Evolutionary conservation across 2,329 filamentous ascomycete genomes (phyloP).

Genomic region (Penicillium sp.): DNA sequence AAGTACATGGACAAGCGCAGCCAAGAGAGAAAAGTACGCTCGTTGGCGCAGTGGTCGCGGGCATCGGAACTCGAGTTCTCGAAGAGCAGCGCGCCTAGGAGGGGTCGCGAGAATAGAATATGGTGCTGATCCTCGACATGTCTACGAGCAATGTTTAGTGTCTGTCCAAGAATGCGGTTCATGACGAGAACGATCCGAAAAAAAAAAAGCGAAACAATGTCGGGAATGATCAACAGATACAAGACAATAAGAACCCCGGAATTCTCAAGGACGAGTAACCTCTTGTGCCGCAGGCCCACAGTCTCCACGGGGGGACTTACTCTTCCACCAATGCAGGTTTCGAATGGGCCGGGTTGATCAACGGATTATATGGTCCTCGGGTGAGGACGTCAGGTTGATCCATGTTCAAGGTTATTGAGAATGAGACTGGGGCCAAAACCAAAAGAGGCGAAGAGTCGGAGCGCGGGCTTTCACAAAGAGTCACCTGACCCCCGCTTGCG

Average conservation of each 20-base stretch:
- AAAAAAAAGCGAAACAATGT: not conserved
- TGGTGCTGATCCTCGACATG: conserved; percentile 33
- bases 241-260: not conserved
- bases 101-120: conserved; percentile 54
- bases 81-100: conserved; percentile 61
- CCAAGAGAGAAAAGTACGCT: conserved; percentile 82
- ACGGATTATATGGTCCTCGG: conserved; percentile 46
- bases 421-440: not conserved
- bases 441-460: not conserved
- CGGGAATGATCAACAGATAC: not conserved
- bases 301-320: conserved; percentile 32
- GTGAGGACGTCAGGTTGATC: conserved; percentile 13
- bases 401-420: not conserved
- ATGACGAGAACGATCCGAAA: not conserved
- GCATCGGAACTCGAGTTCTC: conserved; percentile 66
- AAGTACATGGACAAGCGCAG: conserved; percentile 87
- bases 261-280: not conserved
- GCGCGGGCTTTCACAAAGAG: not conserved
- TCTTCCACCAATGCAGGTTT: conserved; percentile 52
- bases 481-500: conserved; percentile 17
- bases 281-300: not conserved
- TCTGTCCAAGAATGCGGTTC: not conserved
- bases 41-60: conserved; percentile 64
- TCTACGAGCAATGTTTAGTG: conserved; percentile 4
- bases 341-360: conserved; percentile 50